These are phyloP conservation scores for Cytospora schulzeri DNA, from an alignment of 2,329 filamentous ascomycete genomes.

Conservation along the genomic window DNA sequence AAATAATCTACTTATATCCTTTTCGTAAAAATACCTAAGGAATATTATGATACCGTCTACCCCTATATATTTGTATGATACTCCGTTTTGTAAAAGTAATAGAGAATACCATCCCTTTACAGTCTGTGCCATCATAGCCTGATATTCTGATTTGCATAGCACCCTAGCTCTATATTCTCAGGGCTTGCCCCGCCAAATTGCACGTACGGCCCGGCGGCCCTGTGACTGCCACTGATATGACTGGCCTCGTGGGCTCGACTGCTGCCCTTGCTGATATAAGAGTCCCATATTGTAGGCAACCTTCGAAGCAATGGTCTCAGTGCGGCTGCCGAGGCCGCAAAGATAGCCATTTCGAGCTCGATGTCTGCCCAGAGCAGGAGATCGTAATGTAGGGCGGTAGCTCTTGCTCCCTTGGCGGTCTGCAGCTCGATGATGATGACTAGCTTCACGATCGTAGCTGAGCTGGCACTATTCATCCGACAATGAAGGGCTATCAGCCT, in stretches of 20 bases:
- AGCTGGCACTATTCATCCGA: slow-evolving; percentile 33
- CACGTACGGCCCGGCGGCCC: neutral
- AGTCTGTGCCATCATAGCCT: too few species aligned
- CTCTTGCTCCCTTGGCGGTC: slow-evolving; percentile 31
- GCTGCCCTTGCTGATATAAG: neutral
- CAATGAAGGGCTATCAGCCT: neutral
- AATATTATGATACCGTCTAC: too few species aligned
- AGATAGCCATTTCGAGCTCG: slow-evolving; percentile 36
- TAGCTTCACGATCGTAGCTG: slow-evolving; percentile 39
- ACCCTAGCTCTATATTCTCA: neutral
- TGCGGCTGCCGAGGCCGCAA: slow-evolving; percentile 36
- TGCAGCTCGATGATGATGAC: slow-evolving; percentile 36
- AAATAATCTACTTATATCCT: too few species aligned
- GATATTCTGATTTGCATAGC: neutral
- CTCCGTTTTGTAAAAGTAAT: too few species aligned
- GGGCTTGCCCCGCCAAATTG: neutral
- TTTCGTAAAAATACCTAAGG: too few species aligned
- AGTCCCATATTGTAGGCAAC: slow-evolving; percentile 28
- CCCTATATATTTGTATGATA: too few species aligned
- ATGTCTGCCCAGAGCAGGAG: slow-evolving; percentile 38
- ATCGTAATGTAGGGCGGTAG: slow-evolving; percentile 34
- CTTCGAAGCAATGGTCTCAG: slow-evolving; percentile 35
- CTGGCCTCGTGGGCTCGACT: neutral
- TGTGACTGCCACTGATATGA: neutral
- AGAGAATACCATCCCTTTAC: too few species aligned